Evolutionary conservation across 352 stramenopile genomes (phyloP).

Genomic region (Phytophthora sansomeana): DNA sequence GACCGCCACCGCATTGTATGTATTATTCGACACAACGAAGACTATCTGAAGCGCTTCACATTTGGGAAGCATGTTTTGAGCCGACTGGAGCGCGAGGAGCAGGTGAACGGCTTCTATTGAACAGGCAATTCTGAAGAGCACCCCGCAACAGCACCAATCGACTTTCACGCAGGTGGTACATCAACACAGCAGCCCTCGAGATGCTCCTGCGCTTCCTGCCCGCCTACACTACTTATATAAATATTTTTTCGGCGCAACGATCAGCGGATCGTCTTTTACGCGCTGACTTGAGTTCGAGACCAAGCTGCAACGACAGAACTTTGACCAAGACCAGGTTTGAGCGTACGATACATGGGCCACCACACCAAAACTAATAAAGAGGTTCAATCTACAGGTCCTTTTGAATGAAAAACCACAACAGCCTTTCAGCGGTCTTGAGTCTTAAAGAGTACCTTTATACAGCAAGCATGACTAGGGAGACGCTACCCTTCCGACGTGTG

Average conservation of each 20-base stretch:
- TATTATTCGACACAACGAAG: slow-evolving; percentile 91
- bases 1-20: slow-evolving; percentile 91
- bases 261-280: slow-evolving; percentile 22
- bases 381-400: slow-evolving; percentile 31
- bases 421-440: too few species aligned
- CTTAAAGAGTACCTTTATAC: too few species aligned
- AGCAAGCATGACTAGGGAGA: too few species aligned
- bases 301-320: slow-evolving; percentile 30
- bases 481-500: too few species aligned
- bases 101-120: slow-evolving; percentile 46
- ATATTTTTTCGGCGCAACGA: slow-evolving; percentile 48
- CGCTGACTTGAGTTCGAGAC: slow-evolving; percentile 40
- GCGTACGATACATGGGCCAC: slow-evolving; percentile 46
- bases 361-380: slow-evolving; percentile 42
- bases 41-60: slow-evolving; percentile 93
- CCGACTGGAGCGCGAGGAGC: slow-evolving; percentile 46
- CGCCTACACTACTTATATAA: slow-evolving; percentile 50
- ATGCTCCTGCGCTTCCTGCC: slow-evolving; percentile 39
- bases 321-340: slow-evolving; percentile 37
- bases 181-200: slow-evolving; percentile 30
- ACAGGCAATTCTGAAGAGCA: slow-evolving; percentile 13
- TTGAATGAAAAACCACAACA: slow-evolving; percentile 12
- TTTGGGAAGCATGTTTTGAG: slow-evolving; percentile 94
- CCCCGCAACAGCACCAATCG: slow-evolving; percentile 15
- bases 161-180: slow-evolving; percentile 26